Conservation (phyloP, 176 grass and related monocot genomes). For the Carex parvula region DNA sequence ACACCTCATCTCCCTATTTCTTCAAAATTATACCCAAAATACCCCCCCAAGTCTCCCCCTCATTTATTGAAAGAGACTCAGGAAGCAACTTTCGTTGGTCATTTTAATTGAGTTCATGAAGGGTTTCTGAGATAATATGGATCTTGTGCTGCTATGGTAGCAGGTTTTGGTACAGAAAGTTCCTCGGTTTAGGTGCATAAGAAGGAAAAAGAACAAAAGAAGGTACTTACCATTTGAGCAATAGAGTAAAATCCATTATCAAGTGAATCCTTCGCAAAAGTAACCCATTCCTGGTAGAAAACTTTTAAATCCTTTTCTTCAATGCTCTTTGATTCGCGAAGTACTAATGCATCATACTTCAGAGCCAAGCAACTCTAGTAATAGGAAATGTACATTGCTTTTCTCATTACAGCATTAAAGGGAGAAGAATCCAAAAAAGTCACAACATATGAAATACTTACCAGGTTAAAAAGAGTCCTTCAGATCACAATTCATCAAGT, state of each 20-base stretch:
- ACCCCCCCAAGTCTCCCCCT: background rate
- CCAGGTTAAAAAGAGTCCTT: background rate
- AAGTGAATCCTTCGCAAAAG: constrained; percentile 74
- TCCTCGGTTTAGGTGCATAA: too few species aligned
- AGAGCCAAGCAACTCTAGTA: constrained; percentile 67
- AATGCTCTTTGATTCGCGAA: constrained; percentile 40
- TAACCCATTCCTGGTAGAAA: constrained; percentile 58
- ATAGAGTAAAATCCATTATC: constrained; percentile 77
- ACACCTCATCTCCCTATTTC: background rate
- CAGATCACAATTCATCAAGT: background rate
- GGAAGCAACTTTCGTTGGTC: background rate
- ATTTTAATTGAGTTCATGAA: background rate
- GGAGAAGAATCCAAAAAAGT: background rate
- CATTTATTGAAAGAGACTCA: background rate
- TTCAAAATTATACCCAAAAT: background rate
- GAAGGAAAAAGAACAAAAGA: background rate
- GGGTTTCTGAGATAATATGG: background rate
- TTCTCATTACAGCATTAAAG: background rate
- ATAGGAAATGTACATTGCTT: background rate
- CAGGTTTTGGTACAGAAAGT: background rate
- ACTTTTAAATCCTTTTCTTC: constrained; percentile 35
- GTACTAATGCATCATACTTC: constrained; percentile 65
- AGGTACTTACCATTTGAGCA: constrained; percentile 47
- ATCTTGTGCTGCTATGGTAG: background rate
- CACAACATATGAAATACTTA: background rate